Base-by-base conservation (phyloP, 2,329 filamentous ascomycete genomes). In the Stemphylium beticola region DNA sequence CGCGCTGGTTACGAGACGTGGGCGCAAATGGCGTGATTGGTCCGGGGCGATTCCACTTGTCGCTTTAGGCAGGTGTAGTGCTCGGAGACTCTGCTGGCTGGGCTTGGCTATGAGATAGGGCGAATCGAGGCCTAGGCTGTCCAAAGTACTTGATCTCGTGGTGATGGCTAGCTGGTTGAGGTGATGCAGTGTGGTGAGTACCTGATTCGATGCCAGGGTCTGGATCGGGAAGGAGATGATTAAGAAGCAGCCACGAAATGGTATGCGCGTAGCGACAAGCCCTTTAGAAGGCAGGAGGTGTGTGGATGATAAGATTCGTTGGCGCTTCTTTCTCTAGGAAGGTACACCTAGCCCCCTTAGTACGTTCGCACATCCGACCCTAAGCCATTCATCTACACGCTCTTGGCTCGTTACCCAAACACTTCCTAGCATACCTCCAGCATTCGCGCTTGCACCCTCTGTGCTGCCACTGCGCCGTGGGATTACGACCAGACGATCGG, bases 361-460 rank as follows among this genome's bases (percentile, higher is more conserved):
- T 15, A 78, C 74, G 12, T 72, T 67, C 4, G 57, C 59, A 7
- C 69, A 73, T 1, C 78, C 79, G 24, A 75, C 44, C 26, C 58
- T 49, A 43, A 71, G 62, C 79, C 79, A 81, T 29, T 66, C 64
- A 24, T 76, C 65, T 32, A 80, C 52, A 11, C 73, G 61, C 2
- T 68, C 66, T 14, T 75, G 57, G 3, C 67, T 71, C 1, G 67
- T 60, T 14, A 77, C 65, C 72, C 75, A 78, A 3, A 80, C 63
- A 45, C 76, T 74, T 0, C 81, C 81, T 44, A 83, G 47, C 80
- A 83, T 82, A 1, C 78, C 80, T 0, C 74, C 72, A 0, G 79
- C 73, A 58, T 82, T 82, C 1, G 77, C 77, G 36, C 74, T 78
- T 1, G 75, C 68, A 0, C 73, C 76, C 9, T 73, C 62, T 14